Evolutionary conservation across 495 filamentous ascomycete species (phyloP).

Genomic region (Daldinia decipiens): DNA sequence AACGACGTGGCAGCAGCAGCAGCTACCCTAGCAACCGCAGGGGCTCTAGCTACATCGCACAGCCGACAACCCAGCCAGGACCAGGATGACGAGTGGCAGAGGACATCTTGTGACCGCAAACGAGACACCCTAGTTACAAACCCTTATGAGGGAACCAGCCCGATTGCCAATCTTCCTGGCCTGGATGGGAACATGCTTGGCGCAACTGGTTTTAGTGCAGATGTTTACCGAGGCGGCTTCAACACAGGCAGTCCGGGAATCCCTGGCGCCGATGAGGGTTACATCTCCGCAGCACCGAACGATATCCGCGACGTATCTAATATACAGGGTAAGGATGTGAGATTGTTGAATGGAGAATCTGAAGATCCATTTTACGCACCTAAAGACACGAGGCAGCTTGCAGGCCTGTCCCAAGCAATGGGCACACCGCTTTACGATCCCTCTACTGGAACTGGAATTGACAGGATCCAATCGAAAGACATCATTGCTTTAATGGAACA

Average conservation of each 20-base stretch:
- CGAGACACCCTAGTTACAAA: slow-evolving; percentile 67
- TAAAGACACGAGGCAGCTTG: slow-evolving; percentile 76
- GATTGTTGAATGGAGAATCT: slow-evolving; percentile 63
- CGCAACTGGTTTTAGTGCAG: slow-evolving; percentile 48
- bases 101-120: slow-evolving; percentile 64
- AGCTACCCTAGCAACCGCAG: slow-evolving; percentile 55
- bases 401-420: slow-evolving; percentile 91
- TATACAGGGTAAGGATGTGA: slow-evolving; percentile 67
- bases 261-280: slow-evolving; percentile 80
- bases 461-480: slow-evolving; percentile 95
- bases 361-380: slow-evolving; percentile 68
- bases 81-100: slow-evolving; percentile 65
- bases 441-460: slow-evolving; percentile 86
- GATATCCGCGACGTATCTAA: slow-evolving; percentile 67
- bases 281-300: slow-evolving; percentile 83
- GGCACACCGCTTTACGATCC: slow-evolving; percentile 90
- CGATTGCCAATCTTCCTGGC: slow-evolving; percentile 62
- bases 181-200: slow-evolving; percentile 59
- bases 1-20: slow-evolving; percentile 56
- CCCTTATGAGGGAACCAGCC: slow-evolving; percentile 66
- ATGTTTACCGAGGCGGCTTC: slow-evolving; percentile 54
- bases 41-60: slow-evolving; percentile 55
- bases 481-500: slow-evolving; percentile 98
- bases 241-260: slow-evolving; percentile 62
- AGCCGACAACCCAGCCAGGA: slow-evolving; percentile 61